Evolutionary conservation across 2,329 filamentous ascomycete species (phyloP).

Genomic region (Coniochaeta sp.): DNA sequence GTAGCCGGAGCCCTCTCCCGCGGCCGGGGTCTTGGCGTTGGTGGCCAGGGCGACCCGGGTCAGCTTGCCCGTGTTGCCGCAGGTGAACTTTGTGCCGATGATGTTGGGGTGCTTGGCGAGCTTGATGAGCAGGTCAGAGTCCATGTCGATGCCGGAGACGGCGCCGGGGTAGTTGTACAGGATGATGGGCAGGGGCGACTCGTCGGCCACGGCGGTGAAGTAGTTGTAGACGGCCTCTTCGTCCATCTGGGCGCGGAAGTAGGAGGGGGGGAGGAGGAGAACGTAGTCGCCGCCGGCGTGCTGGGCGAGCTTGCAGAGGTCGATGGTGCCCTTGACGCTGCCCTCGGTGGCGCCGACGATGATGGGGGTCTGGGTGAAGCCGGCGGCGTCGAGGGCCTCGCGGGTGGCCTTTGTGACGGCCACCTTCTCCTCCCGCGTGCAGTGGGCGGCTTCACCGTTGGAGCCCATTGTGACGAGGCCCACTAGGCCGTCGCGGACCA

Average conservation of each 20-base stretch:
- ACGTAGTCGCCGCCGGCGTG: slow-evolving; percentile 72
- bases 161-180: slow-evolving; percentile 90
- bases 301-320: slow-evolving; percentile 59
- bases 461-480: slow-evolving; percentile 84
- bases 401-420: slow-evolving; percentile 70
- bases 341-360: slow-evolving; percentile 78
- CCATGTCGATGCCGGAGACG: slow-evolving; percentile 81
- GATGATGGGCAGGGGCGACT: slow-evolving; percentile 67
- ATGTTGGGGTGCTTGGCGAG: slow-evolving; percentile 78
- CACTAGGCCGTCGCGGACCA: slow-evolving; percentile 69
- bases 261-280: slow-evolving; percentile 72
- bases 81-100: slow-evolving; percentile 85
- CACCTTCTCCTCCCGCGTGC: slow-evolving; percentile 68
- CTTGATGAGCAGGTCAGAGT: slow-evolving; percentile 77
- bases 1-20: slow-evolving; percentile 55
- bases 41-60: slow-evolving; percentile 71
- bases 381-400: slow-evolving; percentile 73
- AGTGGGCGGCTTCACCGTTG: slow-evolving; percentile 83
- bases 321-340: slow-evolving; percentile 72
- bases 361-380: slow-evolving; percentile 68
- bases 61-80: slow-evolving; percentile 82
- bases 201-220: slow-evolving; percentile 68
- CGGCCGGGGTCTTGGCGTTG: slow-evolving; percentile 56
- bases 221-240: slow-evolving; percentile 67
- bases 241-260: slow-evolving; percentile 72